Evolutionary conservation across 768 basidiomycete genomes (phyloP).

Genomic region (Amylocystis lapponica): DNA sequence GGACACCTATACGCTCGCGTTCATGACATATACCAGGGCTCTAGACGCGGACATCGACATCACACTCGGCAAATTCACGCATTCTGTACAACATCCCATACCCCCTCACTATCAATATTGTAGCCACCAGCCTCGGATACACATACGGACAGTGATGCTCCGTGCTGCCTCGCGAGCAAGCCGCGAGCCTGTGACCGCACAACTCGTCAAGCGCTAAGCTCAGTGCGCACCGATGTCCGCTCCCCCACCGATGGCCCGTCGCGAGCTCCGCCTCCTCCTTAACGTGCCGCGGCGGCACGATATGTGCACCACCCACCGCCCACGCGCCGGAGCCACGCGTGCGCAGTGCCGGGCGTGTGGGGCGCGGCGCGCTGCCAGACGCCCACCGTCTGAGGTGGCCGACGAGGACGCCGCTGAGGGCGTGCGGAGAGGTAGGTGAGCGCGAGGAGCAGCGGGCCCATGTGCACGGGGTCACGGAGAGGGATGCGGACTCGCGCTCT

Average conservation of each 20-base stretch:
- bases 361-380: slow-evolving; percentile 46
- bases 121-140: too few relatives aligned
- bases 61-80: too few relatives aligned
- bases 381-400: slow-evolving; percentile 83
- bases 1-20: too few relatives aligned
- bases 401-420: slow-evolving; percentile 65
- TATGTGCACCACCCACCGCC: slow-evolving; percentile 45
- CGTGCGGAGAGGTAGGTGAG: slow-evolving; percentile 64
- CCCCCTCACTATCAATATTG: too few relatives aligned
- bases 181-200: too few relatives aligned
- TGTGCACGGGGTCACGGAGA: slow-evolving; percentile 48
- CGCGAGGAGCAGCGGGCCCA: slow-evolving; percentile 59
- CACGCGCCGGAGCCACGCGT: slow-evolving; percentile 51
- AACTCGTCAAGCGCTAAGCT: too few relatives aligned
- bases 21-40: too few relatives aligned
- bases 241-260: slow-evolving; percentile 52
- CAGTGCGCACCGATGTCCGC: slow-evolving; percentile 44
- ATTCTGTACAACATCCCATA: too few relatives aligned
- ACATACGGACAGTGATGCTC: too few relatives aligned
- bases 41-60: too few relatives aligned
- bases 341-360: slow-evolving; percentile 46
- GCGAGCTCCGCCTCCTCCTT: slow-evolving; percentile 15
- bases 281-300: slow-evolving; percentile 37
- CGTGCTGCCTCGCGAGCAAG: too few relatives aligned
- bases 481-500: too few relatives aligned